Evolutionary conservation across 83 land plant genomes (phyloP).

Genomic region (Larix sibirica): DNA sequence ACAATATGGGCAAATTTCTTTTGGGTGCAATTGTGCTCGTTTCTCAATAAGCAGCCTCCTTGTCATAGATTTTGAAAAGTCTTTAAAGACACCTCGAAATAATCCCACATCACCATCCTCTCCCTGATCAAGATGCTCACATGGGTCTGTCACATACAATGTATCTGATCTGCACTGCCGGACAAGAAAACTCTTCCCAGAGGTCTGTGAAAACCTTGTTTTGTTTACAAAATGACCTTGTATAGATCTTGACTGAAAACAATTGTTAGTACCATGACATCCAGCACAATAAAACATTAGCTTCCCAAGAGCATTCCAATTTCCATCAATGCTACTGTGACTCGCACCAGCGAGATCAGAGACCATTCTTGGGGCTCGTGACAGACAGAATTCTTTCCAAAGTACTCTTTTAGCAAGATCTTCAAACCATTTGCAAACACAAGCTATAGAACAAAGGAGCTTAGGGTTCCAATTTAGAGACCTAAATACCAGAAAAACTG

Average conservation of each 20-base stretch:
- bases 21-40: slow-evolving; percentile 55
- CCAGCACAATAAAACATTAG: slow-evolving; percentile 86
- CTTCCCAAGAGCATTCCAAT: slow-evolving; percentile 89
- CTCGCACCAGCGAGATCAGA: slow-evolving; percentile 68
- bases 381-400: slow-evolving; percentile 91
- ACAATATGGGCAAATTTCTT: slow-evolving; percentile 80
- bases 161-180: slow-evolving; percentile 83
- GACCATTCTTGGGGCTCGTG: slow-evolving; percentile 95
- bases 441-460: slow-evolving; percentile 54
- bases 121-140: slow-evolving; percentile 96
- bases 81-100: slow-evolving; percentile 82
- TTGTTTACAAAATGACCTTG: slow-evolving; percentile 82
- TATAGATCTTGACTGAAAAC: slow-evolving; percentile 47
- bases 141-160: slow-evolving; percentile 84
- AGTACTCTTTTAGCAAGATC: slow-evolving; percentile 69
- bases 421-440: slow-evolving; percentile 87
- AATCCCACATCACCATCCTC: slow-evolving; percentile 94
- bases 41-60: slow-evolving; percentile 64
- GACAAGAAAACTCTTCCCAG: slow-evolving; percentile 78
- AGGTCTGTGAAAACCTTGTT: slow-evolving; percentile 80
- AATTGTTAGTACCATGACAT: slow-evolving; percentile 37
- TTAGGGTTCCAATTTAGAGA: slow-evolving; percentile 87
- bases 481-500: slow-evolving; percentile 62
- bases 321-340: slow-evolving; percentile 63
- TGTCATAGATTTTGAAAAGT: slow-evolving; percentile 70